Percentiles rank a stretch among this genome's conserved stretches.
phyloP scores from a whole-genome alignment of 208 protist species.

The Crithidia bombi region DNA sequence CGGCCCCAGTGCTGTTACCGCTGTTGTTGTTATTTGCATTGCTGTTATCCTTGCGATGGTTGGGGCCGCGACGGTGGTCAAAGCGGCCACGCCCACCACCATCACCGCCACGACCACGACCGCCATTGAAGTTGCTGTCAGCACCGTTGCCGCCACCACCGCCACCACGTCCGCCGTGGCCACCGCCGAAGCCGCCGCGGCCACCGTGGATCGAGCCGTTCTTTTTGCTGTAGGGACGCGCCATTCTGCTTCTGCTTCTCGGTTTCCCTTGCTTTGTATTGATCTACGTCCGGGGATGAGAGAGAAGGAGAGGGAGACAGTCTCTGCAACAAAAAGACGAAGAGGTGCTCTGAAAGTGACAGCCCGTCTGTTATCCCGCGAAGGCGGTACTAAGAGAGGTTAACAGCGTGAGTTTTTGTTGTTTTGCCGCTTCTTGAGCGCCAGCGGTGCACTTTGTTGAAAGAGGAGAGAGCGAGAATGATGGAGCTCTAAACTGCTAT shows the following conservation, averaged over 20 bases:
- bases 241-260: too few species aligned
- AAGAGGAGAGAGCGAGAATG: not conserved
- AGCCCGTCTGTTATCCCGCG: too few species aligned
- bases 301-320: too few species aligned
- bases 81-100: constrained; percentile 29
- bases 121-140: constrained; percentile 5
- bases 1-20: constrained; percentile 34
- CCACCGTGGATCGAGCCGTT: constrained; percentile 21
- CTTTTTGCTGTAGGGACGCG: constrained; percentile 66
- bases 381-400: too few species aligned
- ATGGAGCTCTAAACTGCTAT: not conserved
- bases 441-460: too few species aligned
- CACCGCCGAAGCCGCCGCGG: constrained; percentile 13
- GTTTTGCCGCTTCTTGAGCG: too few species aligned
- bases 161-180: constrained; percentile 25
- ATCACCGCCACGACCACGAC: constrained; percentile 34
- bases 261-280: too few species aligned
- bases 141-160: constrained; percentile 8
- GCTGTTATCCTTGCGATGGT: constrained; percentile 34
- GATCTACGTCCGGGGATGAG: too few species aligned
- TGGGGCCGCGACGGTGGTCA: constrained; percentile 23
- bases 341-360: too few species aligned
- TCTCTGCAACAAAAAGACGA: too few species aligned
- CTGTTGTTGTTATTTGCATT: constrained; percentile 34
- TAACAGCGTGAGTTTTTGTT: too few species aligned